Evolutionary conservation across 768 basidiomycete species (phyloP).

Genomic region (Auriculariales sp.): DNA sequence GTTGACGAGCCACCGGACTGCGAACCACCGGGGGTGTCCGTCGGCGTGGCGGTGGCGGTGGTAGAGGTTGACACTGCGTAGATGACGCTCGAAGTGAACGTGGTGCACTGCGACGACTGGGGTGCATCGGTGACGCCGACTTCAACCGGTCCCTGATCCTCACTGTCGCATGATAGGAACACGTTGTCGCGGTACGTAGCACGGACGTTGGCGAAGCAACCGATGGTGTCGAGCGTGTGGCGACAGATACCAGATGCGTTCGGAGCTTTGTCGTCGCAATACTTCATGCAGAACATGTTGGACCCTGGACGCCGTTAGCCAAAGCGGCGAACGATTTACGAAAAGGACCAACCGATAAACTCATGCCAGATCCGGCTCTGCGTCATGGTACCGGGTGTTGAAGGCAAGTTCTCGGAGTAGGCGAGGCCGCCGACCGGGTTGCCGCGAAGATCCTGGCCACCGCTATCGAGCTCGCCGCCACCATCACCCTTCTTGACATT

Average conservation of each 20-base stretch:
- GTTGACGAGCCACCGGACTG: too few species aligned
- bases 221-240: slow-evolving; percentile 64
- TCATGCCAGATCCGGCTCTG: slow-evolving; percentile 33
- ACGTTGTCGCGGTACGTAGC: slow-evolving; percentile 39
- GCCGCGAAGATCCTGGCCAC: slow-evolving; percentile 34
- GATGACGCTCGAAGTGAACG: not conserved
- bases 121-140: not conserved
- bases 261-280: slow-evolving; percentile 44
- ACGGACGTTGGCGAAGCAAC: slow-evolving; percentile 64
- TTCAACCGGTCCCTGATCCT: slow-evolving; percentile 29
- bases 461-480: slow-evolving; percentile 66
- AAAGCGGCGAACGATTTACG: not conserved
- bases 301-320: slow-evolving; percentile 30
- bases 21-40: not conserved
- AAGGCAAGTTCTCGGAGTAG: slow-evolving; percentile 45
- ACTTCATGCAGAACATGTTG: slow-evolving; percentile 55
- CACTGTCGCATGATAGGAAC: slow-evolving; percentile 53
- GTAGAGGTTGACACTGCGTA: not conserved
- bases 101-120: not conserved
- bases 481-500: slow-evolving; percentile 37
- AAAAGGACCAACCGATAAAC: slow-evolving; percentile 22
- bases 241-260: slow-evolving; percentile 42
- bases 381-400: slow-evolving; percentile 19
- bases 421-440: slow-evolving; percentile 65
- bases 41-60: not conserved